Conservation (phyloP, 495 filamentous ascomycete species). For the Tirmania nivea region DNA sequence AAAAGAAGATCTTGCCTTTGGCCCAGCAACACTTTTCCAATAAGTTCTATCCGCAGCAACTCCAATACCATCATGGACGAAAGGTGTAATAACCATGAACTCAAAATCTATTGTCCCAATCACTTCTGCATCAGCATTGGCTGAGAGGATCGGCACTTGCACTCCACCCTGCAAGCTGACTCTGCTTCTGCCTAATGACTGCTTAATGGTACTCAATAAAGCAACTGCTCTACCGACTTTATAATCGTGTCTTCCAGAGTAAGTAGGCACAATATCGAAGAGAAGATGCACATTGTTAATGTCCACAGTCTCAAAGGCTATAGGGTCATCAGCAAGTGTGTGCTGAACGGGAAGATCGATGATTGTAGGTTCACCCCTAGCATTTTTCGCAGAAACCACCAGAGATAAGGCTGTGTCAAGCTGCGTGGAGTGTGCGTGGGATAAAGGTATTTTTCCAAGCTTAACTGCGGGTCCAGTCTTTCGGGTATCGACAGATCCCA, state of each 20-base stretch:
- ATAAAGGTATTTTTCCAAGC: constrained; percentile 70
- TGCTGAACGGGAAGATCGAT: constrained; percentile 88
- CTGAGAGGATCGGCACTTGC: constrained; percentile 66
- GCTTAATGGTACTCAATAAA: constrained; percentile 64
- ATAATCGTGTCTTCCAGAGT: constrained; percentile 68
- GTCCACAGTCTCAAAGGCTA: constrained; percentile 64
- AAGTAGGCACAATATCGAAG: constrained; percentile 95
- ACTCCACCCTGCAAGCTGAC: constrained; percentile 85
- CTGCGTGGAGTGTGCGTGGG: constrained; percentile 72
- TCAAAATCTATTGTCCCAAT: constrained; percentile 94
- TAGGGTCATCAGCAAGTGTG: constrained; percentile 64
- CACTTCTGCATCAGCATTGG: constrained; percentile 57
- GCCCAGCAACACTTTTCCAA: constrained; percentile 65
- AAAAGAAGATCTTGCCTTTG: constrained; percentile 32
- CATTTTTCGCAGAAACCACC: constrained; percentile 74
- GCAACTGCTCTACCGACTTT: constrained; percentile 86
- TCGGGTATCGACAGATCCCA: constrained; percentile 83
- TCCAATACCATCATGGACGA: constrained; percentile 79
- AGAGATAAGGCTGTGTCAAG: constrained; percentile 84
- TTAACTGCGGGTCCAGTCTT: constrained; percentile 62
- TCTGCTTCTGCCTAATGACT: constrained; percentile 47
- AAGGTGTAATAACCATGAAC: constrained; percentile 84
- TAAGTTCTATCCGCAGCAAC: constrained; percentile 79
- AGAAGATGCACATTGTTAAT: constrained; percentile 62
- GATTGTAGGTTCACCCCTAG: constrained; percentile 62